A percentile compares a stretch with the other conserved stretches of the same genome.
These are phyloP conservation scores for Artomyces pyxidatus DNA, from an alignment of 768 basidiomycete genomes.

Conservation along the genomic window DNA sequence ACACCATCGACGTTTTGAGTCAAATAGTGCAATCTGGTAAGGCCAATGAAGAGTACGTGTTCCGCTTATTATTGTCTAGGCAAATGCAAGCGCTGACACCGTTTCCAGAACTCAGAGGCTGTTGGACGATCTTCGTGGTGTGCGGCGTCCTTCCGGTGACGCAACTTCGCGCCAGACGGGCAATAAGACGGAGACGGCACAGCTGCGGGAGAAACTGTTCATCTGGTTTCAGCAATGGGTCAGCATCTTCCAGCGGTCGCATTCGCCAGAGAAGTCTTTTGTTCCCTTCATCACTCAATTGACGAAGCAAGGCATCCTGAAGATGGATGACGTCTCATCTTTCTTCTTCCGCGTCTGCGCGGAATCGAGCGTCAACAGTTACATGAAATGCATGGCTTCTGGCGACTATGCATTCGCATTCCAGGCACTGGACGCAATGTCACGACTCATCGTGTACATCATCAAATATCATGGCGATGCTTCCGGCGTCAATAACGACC, in stretches of 20 bases:
- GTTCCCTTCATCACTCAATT: slow-evolving; percentile 96
- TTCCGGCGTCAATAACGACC: slow-evolving; percentile 84
- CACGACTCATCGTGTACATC: slow-evolving; percentile 91
- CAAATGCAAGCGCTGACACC: slow-evolving; percentile 8
- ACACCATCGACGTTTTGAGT: slow-evolving; percentile 71
- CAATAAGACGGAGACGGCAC: slow-evolving; percentile 63
- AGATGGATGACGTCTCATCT: slow-evolving; percentile 91
- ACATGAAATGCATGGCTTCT: slow-evolving; percentile 63
- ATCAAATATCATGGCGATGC: slow-evolving; percentile 99
- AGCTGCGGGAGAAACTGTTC: slow-evolving; percentile 66
- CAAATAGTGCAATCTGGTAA: slow-evolving; percentile 69
- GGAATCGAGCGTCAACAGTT: slow-evolving; percentile 87
- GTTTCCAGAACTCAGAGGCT: slow-evolving; percentile 52
- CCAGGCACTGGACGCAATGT: slow-evolving; percentile 92
- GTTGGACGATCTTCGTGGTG: slow-evolving; percentile 74
- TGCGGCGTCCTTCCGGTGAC: slow-evolving; percentile 44
- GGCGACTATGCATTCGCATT: slow-evolving; percentile 75
- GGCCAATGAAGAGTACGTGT: slow-evolving; percentile 75
- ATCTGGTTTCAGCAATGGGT: slow-evolving; percentile 95
- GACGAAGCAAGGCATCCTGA: slow-evolving; percentile 93
- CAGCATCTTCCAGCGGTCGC: slow-evolving; percentile 83
- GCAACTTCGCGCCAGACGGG: slow-evolving; percentile 33
- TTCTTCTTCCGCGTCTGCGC: slow-evolving; percentile 99
- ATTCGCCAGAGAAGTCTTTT: slow-evolving; percentile 89
- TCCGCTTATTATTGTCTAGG: not conserved